Evolutionary conservation across 768 basidiomycete genomes (phyloP).

Genomic region (Baorangia bicolor): DNA sequence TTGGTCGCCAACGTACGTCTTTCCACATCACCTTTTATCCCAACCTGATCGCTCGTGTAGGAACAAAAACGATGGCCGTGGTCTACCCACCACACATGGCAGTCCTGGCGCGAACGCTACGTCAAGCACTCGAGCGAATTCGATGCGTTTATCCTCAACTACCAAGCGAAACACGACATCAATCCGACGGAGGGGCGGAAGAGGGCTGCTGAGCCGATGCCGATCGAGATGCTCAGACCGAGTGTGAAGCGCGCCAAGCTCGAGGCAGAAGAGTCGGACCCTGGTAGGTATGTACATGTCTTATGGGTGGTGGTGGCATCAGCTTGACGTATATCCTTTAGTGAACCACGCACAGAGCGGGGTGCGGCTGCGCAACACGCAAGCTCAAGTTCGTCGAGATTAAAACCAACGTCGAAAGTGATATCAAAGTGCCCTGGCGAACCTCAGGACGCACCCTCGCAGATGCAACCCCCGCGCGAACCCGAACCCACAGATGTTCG

Average conservation of each 20-base stretch:
- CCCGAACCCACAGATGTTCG: not conserved
- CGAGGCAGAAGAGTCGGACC: not conserved
- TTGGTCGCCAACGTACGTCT: conserved; percentile 48
- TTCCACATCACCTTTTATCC: not conserved
- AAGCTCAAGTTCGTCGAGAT: not conserved
- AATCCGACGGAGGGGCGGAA: conserved; percentile 2
- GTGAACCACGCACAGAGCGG: conserved; percentile 2
- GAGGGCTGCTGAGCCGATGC: not conserved
- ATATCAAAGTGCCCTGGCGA: not conserved
- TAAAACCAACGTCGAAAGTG: not conserved
- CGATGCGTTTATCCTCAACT: conserved; percentile 41
- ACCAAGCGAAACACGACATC: conserved; percentile 35
- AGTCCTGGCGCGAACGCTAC: conserved; percentile 68
- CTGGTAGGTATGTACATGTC: conserved; percentile 4
- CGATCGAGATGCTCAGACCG: not conserved
- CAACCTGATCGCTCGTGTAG: conserved; percentile 27
- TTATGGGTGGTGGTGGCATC: not conserved
- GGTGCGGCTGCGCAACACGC: not conserved
- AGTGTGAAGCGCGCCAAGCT: conserved; percentile 11
- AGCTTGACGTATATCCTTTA: not conserved
- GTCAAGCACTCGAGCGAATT: conserved; percentile 42
- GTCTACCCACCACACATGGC: conserved; percentile 51
- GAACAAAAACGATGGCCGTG: conserved; percentile 46
- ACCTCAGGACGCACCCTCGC: not conserved
- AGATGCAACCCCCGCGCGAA: not conserved